Percentiles rank a stretch among this genome's conserved stretches.
Conservation (phyloP, 2,329 filamentous ascomycete genomes). For the Drechslerella dactyloides region DNA sequence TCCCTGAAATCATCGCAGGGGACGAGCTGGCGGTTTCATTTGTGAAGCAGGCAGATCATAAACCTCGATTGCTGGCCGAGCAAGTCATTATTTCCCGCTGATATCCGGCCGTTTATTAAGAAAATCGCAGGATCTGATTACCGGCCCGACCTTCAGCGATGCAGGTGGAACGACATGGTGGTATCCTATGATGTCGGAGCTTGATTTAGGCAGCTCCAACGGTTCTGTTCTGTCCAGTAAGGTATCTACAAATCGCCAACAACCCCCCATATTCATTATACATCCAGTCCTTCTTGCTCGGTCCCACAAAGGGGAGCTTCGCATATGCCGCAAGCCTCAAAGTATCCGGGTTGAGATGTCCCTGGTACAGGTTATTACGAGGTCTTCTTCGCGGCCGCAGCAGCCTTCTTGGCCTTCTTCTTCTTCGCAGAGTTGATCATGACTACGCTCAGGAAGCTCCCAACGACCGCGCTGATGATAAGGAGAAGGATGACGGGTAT, state of each 20-base stretch:
- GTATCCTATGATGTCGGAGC: constrained; percentile 23
- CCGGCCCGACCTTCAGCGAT: not conserved
- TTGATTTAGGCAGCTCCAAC: constrained; percentile 22
- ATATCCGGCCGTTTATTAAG: not conserved
- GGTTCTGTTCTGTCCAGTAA: constrained; percentile 44
- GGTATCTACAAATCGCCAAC: constrained; percentile 49
- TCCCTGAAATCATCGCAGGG: constrained; percentile 11
- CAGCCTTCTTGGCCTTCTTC: constrained; percentile 92
- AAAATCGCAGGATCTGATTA: not conserved
- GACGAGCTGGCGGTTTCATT: constrained; percentile 31
- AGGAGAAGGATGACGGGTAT: constrained; percentile 96
- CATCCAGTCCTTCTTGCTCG: not conserved
- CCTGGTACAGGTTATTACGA: constrained; percentile 57
- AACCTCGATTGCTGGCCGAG: constrained; percentile 3
- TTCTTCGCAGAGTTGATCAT: constrained; percentile 99
- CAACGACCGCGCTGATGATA: constrained; percentile 88
- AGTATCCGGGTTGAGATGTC: constrained; percentile 10
- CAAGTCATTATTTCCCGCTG: not conserved
- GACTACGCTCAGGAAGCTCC: constrained; percentile 91
- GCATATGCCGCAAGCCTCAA: constrained; percentile 10
- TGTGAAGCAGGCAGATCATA: constrained; percentile 3
- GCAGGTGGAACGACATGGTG: constrained; percentile 12
- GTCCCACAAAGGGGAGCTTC: constrained; percentile 6
- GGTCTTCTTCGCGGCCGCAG: constrained; percentile 81
- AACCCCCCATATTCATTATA: constrained; percentile 15